phyloP scores from a whole-genome alignment of 257 asterid species.

The Nicotiana undulata region DNA sequence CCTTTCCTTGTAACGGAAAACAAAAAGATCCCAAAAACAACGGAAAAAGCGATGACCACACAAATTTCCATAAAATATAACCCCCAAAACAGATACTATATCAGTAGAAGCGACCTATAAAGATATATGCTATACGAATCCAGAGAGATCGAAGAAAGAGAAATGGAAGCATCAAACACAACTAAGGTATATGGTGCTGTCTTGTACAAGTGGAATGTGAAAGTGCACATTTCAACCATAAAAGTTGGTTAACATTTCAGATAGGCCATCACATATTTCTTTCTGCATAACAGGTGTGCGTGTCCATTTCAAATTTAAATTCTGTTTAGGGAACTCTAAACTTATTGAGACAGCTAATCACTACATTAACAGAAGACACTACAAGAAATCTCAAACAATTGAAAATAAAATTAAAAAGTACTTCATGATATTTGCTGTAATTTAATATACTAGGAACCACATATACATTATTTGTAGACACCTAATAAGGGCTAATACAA shows the following conservation, averaged over 20 bases:
- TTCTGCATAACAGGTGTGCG: not conserved
- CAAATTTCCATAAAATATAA: not conserved
- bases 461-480: not conserved
- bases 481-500: not conserved
- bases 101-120: not conserved
- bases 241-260: not conserved
- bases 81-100: not conserved
- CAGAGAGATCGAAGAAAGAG: not conserved
- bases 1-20: not conserved
- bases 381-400: not conserved
- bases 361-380: not conserved
- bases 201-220: not conserved
- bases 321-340: not conserved
- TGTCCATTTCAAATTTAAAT: not conserved
- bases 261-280: not conserved
- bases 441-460: not conserved
- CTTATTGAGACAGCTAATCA: not conserved
- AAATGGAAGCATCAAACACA: not conserved
- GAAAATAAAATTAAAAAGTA: not conserved
- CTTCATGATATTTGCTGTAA: not conserved
- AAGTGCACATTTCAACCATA: not conserved
- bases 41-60: not conserved
- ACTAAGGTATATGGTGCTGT: not conserved
- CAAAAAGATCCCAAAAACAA: not conserved
- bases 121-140: not conserved